phyloP scores from a whole-genome alignment of 306 rosid species.

The Corylus heterophylla region DNA sequence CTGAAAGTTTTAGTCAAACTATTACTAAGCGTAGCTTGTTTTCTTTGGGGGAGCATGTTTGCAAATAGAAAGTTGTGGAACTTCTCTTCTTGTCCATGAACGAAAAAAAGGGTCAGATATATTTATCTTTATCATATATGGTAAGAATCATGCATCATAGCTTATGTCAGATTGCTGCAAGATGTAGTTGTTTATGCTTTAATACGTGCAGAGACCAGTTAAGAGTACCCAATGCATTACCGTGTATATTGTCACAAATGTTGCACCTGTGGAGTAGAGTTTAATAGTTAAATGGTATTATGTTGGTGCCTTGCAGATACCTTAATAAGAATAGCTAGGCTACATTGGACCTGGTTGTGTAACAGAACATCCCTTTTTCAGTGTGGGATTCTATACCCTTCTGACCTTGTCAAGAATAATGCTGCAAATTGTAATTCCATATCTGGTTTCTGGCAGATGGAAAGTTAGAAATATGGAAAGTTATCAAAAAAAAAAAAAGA shows the following conservation, averaged over 20 bases:
- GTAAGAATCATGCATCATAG: background rate
- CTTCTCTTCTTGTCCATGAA: background rate
- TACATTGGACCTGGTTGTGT: background rate
- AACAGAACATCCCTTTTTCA: background rate
- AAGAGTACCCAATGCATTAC: background rate
- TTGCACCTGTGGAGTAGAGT: background rate
- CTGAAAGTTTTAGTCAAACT: background rate
- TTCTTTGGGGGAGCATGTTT: background rate
- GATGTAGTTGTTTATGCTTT: background rate
- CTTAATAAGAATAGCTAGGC: background rate
- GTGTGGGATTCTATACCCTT: background rate
- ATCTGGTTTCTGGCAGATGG: background rate
- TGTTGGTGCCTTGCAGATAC: background rate
- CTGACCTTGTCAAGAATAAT: background rate
- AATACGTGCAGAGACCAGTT: background rate
- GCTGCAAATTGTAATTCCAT: background rate
- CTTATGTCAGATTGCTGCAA: background rate
- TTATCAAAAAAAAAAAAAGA: background rate
- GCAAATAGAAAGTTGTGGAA: background rate
- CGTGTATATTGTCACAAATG: background rate
- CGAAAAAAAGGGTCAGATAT: background rate
- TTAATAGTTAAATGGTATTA: background rate
- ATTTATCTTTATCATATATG: background rate
- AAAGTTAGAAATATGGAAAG: background rate
- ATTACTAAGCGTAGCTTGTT: background rate